phyloP scores from a whole-genome alignment of 2,329 filamentous ascomycete genomes.

The Fusarium abutilonis region DNA sequence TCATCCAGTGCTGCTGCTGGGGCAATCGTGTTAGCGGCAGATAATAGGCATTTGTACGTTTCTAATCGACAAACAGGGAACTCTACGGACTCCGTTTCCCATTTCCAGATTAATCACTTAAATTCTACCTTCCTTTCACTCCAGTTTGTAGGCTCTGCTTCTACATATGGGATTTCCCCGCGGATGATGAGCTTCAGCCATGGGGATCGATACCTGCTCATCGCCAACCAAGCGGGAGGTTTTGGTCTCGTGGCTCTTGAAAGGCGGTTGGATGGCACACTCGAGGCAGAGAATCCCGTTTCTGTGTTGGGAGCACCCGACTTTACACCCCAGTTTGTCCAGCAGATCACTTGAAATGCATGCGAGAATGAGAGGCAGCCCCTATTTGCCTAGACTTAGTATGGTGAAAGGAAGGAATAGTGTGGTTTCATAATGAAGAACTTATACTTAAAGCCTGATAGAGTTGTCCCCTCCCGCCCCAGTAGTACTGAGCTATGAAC shows the following conservation, averaged over 20 bases:
- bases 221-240: conserved; percentile 56
- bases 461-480: too few species aligned
- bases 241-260: conserved; percentile 53
- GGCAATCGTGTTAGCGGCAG: conserved; percentile 54
- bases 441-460: too few species aligned
- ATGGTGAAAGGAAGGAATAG: too few species aligned
- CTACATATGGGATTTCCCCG: conserved; percentile 52
- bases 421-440: too few species aligned
- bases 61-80: conserved; percentile 60
- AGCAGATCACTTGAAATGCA: conserved; percentile 41
- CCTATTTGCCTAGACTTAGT: too few species aligned
- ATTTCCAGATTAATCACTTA: conserved; percentile 51
- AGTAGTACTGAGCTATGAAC: too few species aligned
- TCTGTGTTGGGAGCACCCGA: conserved; percentile 41
- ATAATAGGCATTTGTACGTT: conserved; percentile 58
- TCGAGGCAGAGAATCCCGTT: conserved; percentile 38
- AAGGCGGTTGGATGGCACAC: conserved; percentile 44
- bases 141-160: conserved; percentile 46
- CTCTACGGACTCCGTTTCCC: conserved; percentile 57
- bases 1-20: conserved; percentile 54
- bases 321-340: conserved; percentile 47
- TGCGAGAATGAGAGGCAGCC: too few species aligned
- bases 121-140: not conserved
- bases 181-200: conserved; percentile 58
- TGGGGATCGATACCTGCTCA: conserved; percentile 53